phyloP scores from a whole-genome alignment of 371 early-diverging fungal genomes.

The Rhizopus microsporus region DNA sequence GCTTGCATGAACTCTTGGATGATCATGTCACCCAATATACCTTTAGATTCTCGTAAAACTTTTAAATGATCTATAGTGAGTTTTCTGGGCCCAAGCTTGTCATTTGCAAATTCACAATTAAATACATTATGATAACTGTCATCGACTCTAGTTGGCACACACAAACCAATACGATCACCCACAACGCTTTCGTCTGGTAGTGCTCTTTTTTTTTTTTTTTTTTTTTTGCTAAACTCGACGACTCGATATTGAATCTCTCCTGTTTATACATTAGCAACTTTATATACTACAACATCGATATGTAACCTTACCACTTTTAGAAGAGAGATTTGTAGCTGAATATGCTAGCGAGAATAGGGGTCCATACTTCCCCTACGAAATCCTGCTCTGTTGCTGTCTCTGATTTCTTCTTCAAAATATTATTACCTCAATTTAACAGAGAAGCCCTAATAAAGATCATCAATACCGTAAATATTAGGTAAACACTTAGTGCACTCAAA shows the following conservation, averaged over 20 bases:
- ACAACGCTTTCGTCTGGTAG: constrained; percentile 6
- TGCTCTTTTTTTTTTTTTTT: no score
- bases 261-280: constrained; percentile 6
- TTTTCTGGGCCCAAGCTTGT: background rate
- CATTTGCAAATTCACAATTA: constrained; percentile 3
- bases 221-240: constrained; percentile 5
- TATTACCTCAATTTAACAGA: constrained; percentile 2
- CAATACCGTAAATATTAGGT: constrained; percentile 1
- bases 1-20: background rate
- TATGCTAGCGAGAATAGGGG: constrained; percentile 1
- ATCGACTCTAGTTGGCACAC: background rate
- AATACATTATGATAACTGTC: background rate
- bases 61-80: constrained; percentile 4
- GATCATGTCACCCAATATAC: background rate
- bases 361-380: constrained; percentile 5
- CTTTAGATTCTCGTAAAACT: constrained; percentile 8
- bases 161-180: constrained; percentile 2
- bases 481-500: no score
- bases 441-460: constrained; percentile 1
- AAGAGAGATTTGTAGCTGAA: constrained; percentile 7
- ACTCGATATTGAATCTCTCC: constrained; percentile 1
- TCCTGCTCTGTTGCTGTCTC: background rate
- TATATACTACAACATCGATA: constrained; percentile 1
- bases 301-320: constrained; percentile 8
- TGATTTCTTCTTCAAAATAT: constrained; percentile 7